Evolutionary conservation across 108 stramenopile genomes (phyloP).

Genomic region (Nitzschia sp.): DNA sequence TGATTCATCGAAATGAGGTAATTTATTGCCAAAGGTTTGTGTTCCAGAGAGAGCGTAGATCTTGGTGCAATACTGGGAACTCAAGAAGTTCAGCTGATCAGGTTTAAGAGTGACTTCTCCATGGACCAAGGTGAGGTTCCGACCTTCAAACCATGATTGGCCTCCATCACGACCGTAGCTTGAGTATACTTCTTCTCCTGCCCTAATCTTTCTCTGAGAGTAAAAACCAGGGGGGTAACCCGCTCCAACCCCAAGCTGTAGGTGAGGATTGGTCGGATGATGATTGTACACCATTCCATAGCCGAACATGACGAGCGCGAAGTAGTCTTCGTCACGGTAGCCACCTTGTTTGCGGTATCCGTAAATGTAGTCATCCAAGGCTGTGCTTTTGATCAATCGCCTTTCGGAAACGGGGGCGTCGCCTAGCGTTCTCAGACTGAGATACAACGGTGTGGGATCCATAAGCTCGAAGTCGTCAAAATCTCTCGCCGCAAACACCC

Average conservation of each 20-base stretch:
- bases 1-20: conserved; percentile 14
- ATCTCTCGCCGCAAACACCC: conserved; percentile 30
- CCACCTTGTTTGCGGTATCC: conserved; percentile 1
- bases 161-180: conserved; percentile 32
- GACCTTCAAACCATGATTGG: conserved; percentile 35
- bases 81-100: conserved; percentile 10
- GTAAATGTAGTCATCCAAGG: conserved; percentile 42
- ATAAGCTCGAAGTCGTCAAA: conserved; percentile 34
- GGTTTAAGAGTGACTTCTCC: conserved; percentile 13
- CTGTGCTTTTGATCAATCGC: conserved; percentile 6
- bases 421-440: background rate
- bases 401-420: background rate
- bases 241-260: conserved; percentile 4
- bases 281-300: conserved; percentile 47
- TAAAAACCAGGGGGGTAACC: conserved; percentile 10
- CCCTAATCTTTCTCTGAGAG: background rate
- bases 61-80: conserved; percentile 37
- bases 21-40: background rate
- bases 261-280: conserved; percentile 21
- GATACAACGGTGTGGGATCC: conserved; percentile 36
- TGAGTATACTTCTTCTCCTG: conserved; percentile 43
- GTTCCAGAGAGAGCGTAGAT: conserved; percentile 31
- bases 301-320: conserved; percentile 31
- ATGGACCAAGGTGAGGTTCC: conserved; percentile 8
- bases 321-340: background rate